Base-by-base conservation (phyloP, 1,284 basidiomycete genomes). In the Cryptococcus sp. region DNA sequence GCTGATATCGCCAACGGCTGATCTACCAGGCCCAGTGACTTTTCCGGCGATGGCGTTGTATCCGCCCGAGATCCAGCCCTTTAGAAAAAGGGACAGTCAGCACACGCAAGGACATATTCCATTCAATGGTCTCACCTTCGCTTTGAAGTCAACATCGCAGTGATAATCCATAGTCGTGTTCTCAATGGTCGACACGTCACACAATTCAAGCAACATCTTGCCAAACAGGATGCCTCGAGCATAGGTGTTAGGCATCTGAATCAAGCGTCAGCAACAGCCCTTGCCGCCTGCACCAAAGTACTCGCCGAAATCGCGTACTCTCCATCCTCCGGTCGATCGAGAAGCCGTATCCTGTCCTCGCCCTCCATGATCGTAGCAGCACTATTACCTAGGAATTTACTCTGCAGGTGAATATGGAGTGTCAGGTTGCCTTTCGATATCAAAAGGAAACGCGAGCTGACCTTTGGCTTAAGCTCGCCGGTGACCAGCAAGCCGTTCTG, bases 161-260 rank as follows among this genome's bases (percentile, higher is more conserved):
- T 77, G 80, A 61, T 93, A 79, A 29, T 87, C 86, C 50, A 86
- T 87, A 67, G 85, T 85, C 62, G 89, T 87, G 79, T 93, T 94
- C 78, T 85, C 85, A 55, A 93, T 90, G n/a, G 82, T 84, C 70
- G 91, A 92, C 29, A 86, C 85, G 78, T 99, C 95, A 10, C 95
- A 95, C 16, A 99, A 83, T 80, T 99, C 95, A 50, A 97, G 82
- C 19, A 98, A 88, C 93, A 99, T 97, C 82, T 93, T 95, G 17
- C 95, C 96, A 75, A 97, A 98, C 46, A 98, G 80, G 68, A 99
- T 99, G 1, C 96, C 95, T 46, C 95, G 86, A 20, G 94, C 94
- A 75, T 96, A 98, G 64, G 95, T 95, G 80, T 95, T 96, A 37
- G 93, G 93, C 93, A 96, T 95, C 59, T 74, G 34, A 29, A 47